Percentiles rank a stretch among this genome's conserved stretches.
These are phyloP conservation scores for Petunia axillaris DNA, from an alignment of 257 asterid genomes.

Conservation along the genomic window DNA sequence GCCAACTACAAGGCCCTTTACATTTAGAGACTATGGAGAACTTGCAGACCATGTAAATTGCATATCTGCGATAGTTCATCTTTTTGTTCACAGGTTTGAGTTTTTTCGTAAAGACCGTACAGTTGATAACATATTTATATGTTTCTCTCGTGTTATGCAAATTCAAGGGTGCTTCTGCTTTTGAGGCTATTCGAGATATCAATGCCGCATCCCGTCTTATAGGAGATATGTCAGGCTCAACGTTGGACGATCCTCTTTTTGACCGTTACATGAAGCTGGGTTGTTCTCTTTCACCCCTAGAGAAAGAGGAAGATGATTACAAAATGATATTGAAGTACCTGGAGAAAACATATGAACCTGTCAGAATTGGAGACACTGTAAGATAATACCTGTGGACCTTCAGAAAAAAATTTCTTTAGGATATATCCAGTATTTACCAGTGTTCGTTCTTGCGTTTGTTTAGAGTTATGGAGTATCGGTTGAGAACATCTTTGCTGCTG, in stretches of 20 bases:
- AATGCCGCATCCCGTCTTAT: conserved; percentile 75
- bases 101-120: background rate
- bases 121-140: background rate
- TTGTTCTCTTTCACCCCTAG: conserved; percentile 58
- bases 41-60: conserved; percentile 76
- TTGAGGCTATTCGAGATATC: conserved; percentile 77
- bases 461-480: conserved; percentile 78
- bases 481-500: conserved; percentile 66
- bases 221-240: conserved; percentile 75
- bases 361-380: conserved; percentile 76
- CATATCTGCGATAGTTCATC: background rate
- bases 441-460: background rate
- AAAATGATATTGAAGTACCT: conserved; percentile 75
- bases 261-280: conserved; percentile 75
- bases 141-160: background rate
- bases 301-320: conserved; percentile 64
- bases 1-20: conserved; percentile 72
- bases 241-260: conserved; percentile 74
- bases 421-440: too few species aligned
- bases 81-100: background rate
- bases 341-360: conserved; percentile 81
- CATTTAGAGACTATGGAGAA: conserved; percentile 52
- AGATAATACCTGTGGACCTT: conserved; percentile 12
- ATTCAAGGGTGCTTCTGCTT: conserved; percentile 65
- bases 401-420: background rate